phyloP scores from a whole-genome alignment of 352 stramenopile genomes.

The Pythium graminicola region DNA sequence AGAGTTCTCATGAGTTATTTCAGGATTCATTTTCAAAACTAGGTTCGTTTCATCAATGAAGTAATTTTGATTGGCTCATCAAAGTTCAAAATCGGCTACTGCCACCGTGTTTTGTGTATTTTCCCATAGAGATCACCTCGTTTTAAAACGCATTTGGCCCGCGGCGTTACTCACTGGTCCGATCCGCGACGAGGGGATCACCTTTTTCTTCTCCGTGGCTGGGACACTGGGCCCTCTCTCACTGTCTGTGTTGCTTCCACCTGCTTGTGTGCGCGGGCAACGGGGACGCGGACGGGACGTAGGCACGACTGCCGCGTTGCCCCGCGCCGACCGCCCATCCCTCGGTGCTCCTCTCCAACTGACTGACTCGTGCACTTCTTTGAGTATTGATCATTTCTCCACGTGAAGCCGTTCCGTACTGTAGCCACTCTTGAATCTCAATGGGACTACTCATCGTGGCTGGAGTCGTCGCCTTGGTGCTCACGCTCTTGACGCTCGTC shows the following conservation, averaged over 20 bases:
- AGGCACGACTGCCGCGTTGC: background rate
- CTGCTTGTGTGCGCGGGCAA: background rate
- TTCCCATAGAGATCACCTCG: too few relatives aligned
- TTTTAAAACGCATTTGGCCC: constrained; percentile 1
- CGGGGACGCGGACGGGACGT: background rate
- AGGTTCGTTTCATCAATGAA: background rate
- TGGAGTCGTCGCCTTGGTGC: constrained; percentile 16
- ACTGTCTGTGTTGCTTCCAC: constrained; percentile 14
- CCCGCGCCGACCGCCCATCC: too few relatives aligned
- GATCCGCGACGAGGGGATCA: constrained; percentile 16
- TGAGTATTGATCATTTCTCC: background rate
- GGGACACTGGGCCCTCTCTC: background rate
- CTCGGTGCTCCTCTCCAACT: too few relatives aligned
- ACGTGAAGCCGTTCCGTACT: background rate
- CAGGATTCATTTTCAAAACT: constrained; percentile 5
- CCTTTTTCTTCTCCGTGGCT: constrained; percentile 9
- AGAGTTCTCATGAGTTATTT: too few relatives aligned
- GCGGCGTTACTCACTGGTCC: constrained; percentile 15
- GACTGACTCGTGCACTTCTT: constrained; percentile 15
- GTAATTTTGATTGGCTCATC: constrained; percentile 1
- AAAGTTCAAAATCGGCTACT: too few relatives aligned
- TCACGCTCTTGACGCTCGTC: constrained; percentile 21
- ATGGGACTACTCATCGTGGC: constrained; percentile 30
- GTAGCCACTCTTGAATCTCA: background rate
- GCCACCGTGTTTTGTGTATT: too few relatives aligned